Evolutionary conservation across 2,329 filamentous ascomycete genomes (phyloP).

Genomic region (Sodiomyces alkalinus): DNA sequence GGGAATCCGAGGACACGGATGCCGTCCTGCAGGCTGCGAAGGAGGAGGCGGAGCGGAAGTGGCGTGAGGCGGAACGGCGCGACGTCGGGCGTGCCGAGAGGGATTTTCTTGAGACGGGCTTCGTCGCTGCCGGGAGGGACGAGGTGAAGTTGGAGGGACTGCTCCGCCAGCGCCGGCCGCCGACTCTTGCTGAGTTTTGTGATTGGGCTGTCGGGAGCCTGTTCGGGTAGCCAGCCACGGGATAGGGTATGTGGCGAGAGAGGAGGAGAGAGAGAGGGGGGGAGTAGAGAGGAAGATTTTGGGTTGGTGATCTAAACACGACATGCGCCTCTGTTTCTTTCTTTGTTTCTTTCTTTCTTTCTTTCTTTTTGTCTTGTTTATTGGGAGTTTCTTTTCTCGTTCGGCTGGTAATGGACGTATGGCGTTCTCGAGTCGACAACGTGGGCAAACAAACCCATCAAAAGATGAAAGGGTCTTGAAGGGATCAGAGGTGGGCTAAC

Average conservation of each 20-base stretch:
- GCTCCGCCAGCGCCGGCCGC: constrained; percentile 18
- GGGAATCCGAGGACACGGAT: constrained; percentile 61
- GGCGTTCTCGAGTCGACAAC: no score
- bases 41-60: constrained; percentile 55
- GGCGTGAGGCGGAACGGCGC: constrained; percentile 49
- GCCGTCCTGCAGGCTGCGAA: constrained; percentile 52
- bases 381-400: no score
- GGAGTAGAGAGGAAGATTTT: no score
- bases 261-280: background rate
- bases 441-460: no score
- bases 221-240: constrained; percentile 17
- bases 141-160: constrained; percentile 16
- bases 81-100: constrained; percentile 39
- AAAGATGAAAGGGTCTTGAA: no score
- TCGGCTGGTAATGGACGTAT: no score
- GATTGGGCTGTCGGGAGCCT: constrained; percentile 29
- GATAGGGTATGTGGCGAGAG: background rate
- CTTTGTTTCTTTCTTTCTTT: no score
- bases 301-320: no score
- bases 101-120: constrained; percentile 40
- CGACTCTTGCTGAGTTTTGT: constrained; percentile 26
- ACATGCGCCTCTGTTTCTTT: no score
- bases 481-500: no score
- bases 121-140: constrained; percentile 14
- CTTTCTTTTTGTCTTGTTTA: no score